Evolutionary conservation across 352 stramenopile genomes (phyloP).

Genomic region (Labyrinthula sp.): DNA sequence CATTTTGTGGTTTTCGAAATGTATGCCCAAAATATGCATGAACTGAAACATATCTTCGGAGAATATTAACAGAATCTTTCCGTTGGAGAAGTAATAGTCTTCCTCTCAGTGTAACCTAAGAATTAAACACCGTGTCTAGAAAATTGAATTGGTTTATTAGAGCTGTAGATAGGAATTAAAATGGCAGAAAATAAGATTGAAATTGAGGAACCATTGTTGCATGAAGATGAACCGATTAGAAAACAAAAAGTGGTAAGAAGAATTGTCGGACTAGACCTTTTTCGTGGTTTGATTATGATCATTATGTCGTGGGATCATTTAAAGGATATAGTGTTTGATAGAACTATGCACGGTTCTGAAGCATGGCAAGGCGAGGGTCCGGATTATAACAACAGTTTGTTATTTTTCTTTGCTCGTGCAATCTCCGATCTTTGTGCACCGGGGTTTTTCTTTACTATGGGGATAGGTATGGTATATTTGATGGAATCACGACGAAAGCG

Average conservation of each 20-base stretch:
- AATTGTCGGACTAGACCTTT: constrained; percentile 2
- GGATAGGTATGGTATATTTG: constrained; percentile 7
- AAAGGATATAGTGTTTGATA: constrained; percentile 3
- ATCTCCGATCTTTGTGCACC: constrained; percentile 5
- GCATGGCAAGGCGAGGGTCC: not conserved
- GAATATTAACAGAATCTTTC: no score
- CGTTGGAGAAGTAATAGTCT: no score
- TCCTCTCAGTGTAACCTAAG: no score
- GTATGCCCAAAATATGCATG: no score
- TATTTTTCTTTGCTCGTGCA: not conserved
- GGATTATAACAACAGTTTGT: constrained; percentile 3
- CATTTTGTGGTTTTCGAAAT: no score
- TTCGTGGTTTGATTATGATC: constrained; percentile 18
- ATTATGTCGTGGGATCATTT: constrained; percentile 11
- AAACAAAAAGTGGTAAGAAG: not conserved
- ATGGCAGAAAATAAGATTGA: no score
- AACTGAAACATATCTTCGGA: no score
- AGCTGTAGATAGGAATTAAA: no score
- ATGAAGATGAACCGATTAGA: no score
- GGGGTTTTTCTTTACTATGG: constrained; percentile 13
- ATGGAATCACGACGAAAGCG: not conserved
- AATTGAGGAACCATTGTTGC: no score
- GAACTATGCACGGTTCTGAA: not conserved
- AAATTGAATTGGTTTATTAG: no score
- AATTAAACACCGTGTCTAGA: no score